phyloP scores from a whole-genome alignment of 2,329 filamentous ascomycete genomes.

The Tolypocladium cylindrosporum region DNA sequence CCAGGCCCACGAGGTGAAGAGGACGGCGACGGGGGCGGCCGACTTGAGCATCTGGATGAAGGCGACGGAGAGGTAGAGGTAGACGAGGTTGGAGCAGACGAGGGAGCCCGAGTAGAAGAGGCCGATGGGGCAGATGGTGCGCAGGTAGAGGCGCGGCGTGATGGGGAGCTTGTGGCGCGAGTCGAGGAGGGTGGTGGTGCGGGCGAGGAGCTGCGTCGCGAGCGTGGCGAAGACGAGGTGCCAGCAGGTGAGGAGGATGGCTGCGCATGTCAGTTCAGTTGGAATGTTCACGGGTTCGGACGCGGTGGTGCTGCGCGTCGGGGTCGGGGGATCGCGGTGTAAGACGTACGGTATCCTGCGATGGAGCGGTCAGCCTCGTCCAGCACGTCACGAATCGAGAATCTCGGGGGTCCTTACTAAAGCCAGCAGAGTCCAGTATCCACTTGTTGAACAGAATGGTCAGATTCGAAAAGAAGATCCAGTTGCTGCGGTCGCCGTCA shows the following conservation, averaged over 20 bases:
- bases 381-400: too few species aligned
- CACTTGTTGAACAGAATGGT: slow-evolving; percentile 93
- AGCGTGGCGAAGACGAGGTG: slow-evolving; percentile 56
- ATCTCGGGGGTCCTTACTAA: slow-evolving; percentile 43
- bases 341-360: slow-evolving; percentile 13
- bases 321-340: background rate
- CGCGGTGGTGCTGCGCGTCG: background rate
- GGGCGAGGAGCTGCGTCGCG: slow-evolving; percentile 56
- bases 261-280: slow-evolving; percentile 13
- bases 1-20: slow-evolving; percentile 54
- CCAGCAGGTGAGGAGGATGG: slow-evolving; percentile 56
- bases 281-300: background rate
- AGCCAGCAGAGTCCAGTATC: slow-evolving; percentile 65
- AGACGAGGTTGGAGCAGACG: slow-evolving; percentile 57
- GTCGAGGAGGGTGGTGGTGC: slow-evolving; percentile 53
- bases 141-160: slow-evolving; percentile 49
- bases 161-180: slow-evolving; percentile 52
- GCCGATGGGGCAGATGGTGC: slow-evolving; percentile 56
- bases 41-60: slow-evolving; percentile 67
- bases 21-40: slow-evolving; percentile 55
- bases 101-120: slow-evolving; percentile 56
- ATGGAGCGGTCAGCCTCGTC: slow-evolving; percentile 1
- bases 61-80: slow-evolving; percentile 56
- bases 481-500: slow-evolving; percentile 35
- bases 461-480: slow-evolving; percentile 76